Evolutionary conservation across 179 eudicot species (phyloP), one percentile per base, ranked within the genome.

Genomic region (Carnegiea gigantea): DNA sequence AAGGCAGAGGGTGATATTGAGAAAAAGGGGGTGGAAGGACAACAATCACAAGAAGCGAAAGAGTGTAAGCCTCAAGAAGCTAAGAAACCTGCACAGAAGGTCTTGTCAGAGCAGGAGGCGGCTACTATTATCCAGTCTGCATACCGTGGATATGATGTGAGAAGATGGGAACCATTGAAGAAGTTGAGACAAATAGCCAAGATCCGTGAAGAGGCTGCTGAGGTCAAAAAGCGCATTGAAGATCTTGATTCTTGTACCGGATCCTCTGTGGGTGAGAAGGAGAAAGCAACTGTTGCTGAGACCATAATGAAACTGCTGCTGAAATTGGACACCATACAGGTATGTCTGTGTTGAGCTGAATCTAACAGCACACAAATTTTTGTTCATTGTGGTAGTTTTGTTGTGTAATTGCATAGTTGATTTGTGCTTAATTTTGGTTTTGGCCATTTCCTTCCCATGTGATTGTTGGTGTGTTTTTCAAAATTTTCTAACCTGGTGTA

Each of bases 241-340:
- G 90, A 83, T 78, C 76, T 92, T 9, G 88, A 84, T 78, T 84
- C 88, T 23, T 73, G 76, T 43, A 17, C 76, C 36, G 77, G 77
- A 70, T 49, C 62, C 68, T n/a, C 33, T n/a, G 8, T 79, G 5
- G 80, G 85, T 24, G 78, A 74, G 71, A 93, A 85, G 86, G 83
- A 91, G 76, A 91, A 83, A 51, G n/a, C 51, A 70, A 86, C 86
- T 9, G 78, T 88, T 86, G 89, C 89, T 43, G 97, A 95, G 88
- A 84, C 79, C 30, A 91, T 95, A 79, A 95, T 92, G 97, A 87
- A 81, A 48, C 85, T 93, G 77, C 85, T 95, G 79, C 92, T 93
- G 51, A 82, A 90, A 84, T 82, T 93, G 79, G 95, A 93, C 76
- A 84, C 93, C 13, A 77, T 93, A 74, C 97, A 91, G 95, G 97